Percentiles rank a stretch among this genome's conserved stretches.
Evolutionary conservation across 306 rosid species (phyloP).

Genomic region (cucumber (Cucumis sativus)): DNA sequence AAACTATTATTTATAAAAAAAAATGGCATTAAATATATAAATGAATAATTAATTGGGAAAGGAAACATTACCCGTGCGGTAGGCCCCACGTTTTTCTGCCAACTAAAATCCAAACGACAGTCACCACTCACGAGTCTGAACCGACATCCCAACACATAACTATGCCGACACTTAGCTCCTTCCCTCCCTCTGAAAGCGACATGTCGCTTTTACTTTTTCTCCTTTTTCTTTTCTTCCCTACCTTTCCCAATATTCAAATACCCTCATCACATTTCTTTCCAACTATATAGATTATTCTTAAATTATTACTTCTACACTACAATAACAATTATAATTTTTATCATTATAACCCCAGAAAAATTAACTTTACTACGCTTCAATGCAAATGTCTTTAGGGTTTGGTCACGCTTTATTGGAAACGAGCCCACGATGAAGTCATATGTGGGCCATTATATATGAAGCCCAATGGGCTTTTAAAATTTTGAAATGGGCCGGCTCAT

Average conservation of each 20-base stretch:
- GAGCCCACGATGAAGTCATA: not conserved
- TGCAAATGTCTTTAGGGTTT: no score
- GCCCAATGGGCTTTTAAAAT: no score
- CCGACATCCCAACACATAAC: conserved; percentile 17
- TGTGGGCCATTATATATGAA: not conserved
- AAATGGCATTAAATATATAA: not conserved
- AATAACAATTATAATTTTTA: no score
- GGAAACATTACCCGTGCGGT: conserved; percentile 8
- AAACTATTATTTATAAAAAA: no score
- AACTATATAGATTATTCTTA: no score
- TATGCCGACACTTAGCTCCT: not conserved
- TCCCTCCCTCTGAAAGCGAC: not conserved
- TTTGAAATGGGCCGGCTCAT: not conserved
- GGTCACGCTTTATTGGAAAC: no score
- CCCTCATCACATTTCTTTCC: not conserved
- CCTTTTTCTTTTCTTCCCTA: not conserved
- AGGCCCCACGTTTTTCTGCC: not conserved
- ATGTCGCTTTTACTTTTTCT: conserved; percentile 2
- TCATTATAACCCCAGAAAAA: no score
- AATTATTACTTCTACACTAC: no score
- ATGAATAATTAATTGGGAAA: not conserved
- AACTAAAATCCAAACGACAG: not conserved
- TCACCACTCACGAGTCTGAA: conserved; percentile 6
- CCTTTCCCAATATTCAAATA: not conserved
- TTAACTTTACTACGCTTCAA: no score